Percentiles rank a stretch among this genome's conserved stretches.
Evolutionary conservation across 257 asterid genomes (phyloP).

Genomic region (Solanum medicagineum): DNA sequence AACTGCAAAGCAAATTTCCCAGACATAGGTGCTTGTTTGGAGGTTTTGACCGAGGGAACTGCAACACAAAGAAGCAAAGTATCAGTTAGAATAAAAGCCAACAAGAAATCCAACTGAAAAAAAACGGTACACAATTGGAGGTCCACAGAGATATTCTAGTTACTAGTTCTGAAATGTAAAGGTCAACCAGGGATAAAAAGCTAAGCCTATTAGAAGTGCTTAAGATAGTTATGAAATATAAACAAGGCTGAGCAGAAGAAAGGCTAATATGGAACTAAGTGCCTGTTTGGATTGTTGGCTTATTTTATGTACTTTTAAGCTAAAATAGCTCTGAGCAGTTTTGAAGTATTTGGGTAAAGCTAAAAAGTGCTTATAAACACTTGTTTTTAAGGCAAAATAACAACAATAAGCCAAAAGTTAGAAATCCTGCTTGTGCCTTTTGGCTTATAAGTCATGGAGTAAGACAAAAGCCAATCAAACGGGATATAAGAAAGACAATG

Average conservation of each 20-base stretch:
- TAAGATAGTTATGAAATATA: neutral
- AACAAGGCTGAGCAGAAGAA: neutral
- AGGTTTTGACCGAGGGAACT: constrained; percentile 99
- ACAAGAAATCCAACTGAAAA: neutral
- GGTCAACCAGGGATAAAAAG: neutral
- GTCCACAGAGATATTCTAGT: neutral
- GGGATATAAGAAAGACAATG: neutral
- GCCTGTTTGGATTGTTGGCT: no score
- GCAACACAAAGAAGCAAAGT: constrained; percentile 8
- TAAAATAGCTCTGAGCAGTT: no score
- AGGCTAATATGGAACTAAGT: neutral
- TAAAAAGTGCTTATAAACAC: no score
- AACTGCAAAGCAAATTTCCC: constrained; percentile 97
- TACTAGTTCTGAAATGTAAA: neutral
- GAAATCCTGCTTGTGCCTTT: no score
- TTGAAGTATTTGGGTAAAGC: no score
- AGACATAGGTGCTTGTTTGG: constrained; percentile 74
- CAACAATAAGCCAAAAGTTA: no score
- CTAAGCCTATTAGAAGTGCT: neutral
- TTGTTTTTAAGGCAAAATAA: no score
- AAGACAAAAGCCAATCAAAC: no score
- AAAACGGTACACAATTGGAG: neutral
- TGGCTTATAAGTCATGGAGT: no score
- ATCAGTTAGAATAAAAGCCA: neutral
- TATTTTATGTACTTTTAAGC: no score